Evolutionary conservation across 192 early-diverging fungal genomes (phyloP).

Genomic region (Coemansia pectinata): DNA sequence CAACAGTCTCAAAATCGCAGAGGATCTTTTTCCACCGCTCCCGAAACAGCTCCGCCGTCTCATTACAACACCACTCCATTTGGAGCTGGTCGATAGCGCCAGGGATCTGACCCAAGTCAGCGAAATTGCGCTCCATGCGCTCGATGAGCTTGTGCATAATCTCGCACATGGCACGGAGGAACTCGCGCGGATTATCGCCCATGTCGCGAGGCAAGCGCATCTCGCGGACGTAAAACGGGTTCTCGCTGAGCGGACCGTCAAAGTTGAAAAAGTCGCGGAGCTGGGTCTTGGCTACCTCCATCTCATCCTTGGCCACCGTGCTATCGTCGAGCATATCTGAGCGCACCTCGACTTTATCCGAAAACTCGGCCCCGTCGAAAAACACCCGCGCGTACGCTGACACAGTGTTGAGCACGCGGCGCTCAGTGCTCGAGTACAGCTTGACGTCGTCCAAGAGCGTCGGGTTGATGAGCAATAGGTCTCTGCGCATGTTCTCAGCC

Average conservation of each 20-base stretch:
- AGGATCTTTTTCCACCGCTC: constrained; percentile 99
- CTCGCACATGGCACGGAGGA: constrained; percentile 70
- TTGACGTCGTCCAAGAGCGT: constrained; percentile 85
- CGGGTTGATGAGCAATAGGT: constrained; percentile 85
- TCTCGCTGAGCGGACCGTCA: constrained; percentile 18
- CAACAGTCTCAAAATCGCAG: constrained; percentile 67
- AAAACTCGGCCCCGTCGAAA: constrained; percentile 53
- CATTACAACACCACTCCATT: constrained; percentile 86
- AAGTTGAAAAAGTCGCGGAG: constrained; percentile 69
- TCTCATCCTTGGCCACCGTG: constrained; percentile 92
- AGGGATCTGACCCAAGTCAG: constrained; percentile 45
- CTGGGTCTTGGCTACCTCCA: constrained; percentile 80
- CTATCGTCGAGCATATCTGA: constrained; percentile 95
- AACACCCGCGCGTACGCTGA: constrained; percentile 56
- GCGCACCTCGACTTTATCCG: constrained; percentile 68
- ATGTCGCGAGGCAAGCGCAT: constrained; percentile 42
- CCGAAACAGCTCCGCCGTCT: constrained; percentile 79
- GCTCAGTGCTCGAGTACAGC: constrained; percentile 83
- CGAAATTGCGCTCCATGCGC: constrained; percentile 81
- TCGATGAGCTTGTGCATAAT: constrained; percentile 66
- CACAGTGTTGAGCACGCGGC: constrained; percentile 83
- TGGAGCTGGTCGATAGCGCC: constrained; percentile 59
- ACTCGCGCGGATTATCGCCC: constrained; percentile 37
- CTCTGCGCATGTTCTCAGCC: constrained; percentile 89
- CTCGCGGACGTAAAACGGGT: constrained; percentile 24